These are phyloP conservation scores for Ogataea trehaloabstinens DNA, from an alignment of 805 yeast species.

Conservation along the genomic window DNA sequence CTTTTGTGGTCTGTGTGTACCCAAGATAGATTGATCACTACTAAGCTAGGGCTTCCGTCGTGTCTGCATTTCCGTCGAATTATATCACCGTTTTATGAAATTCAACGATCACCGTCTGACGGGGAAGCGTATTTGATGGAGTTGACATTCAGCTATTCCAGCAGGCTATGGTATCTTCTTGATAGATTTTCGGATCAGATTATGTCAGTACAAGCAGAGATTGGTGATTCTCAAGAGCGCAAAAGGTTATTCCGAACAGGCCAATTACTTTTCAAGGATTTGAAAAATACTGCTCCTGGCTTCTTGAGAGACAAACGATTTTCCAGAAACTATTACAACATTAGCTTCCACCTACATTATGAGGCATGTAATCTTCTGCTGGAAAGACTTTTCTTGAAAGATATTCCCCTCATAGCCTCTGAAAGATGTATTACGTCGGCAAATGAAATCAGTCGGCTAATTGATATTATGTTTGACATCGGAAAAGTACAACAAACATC, in stretches of 20 bases:
- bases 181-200: conserved; percentile 36
- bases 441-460: conserved; percentile 10
- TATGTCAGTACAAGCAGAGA: conserved; percentile 29
- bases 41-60: conserved; percentile 27
- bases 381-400: conserved; percentile 21
- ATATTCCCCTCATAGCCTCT: conserved; percentile 10
- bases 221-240: conserved; percentile 33
- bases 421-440: conserved; percentile 20
- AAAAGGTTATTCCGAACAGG: conserved; percentile 25
- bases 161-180: conserved; percentile 30
- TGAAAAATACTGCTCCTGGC: conserved; percentile 23
- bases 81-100: conserved; percentile 30
- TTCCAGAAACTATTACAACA: conserved; percentile 8
- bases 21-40: conserved; percentile 31
- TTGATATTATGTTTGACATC: conserved; percentile 2
- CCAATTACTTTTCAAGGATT: conserved; percentile 22
- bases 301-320: conserved; percentile 6
- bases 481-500: conserved; percentile 3
- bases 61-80: conserved; percentile 35
- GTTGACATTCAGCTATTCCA: conserved; percentile 24
- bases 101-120: conserved; percentile 10
- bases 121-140: conserved; percentile 19
- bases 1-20: conserved; percentile 32
- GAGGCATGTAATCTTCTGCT: conserved; percentile 21
- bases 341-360: conserved; percentile 27